A percentile compares a stretch with the other conserved stretches of the same genome.
phyloP scores from a whole-genome alignment of 305 asterid genomes.

The Fraxinus ornus region DNA sequence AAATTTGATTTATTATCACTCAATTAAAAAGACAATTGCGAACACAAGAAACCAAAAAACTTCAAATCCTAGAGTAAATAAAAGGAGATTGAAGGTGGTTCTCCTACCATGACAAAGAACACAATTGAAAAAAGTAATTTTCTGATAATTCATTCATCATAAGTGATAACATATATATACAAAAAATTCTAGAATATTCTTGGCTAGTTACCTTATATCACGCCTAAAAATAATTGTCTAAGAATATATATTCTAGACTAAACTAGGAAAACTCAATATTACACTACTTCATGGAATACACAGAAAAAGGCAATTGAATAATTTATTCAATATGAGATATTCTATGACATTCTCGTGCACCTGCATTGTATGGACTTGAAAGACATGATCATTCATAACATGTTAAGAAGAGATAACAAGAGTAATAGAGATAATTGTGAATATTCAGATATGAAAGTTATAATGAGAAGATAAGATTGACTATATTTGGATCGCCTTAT shows the following conservation, averaged over 20 bases:
- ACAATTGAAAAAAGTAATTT: too few relatives aligned
- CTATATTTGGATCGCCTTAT: background rate
- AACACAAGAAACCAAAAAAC: background rate
- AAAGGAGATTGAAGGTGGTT: background rate
- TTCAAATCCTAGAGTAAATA: background rate
- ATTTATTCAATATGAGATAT: background rate
- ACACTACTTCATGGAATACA: background rate
- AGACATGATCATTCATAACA: background rate
- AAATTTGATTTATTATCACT: background rate
- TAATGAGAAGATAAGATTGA: background rate
- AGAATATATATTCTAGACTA: background rate
- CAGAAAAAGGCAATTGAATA: too few relatives aligned
- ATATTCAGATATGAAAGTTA: background rate
- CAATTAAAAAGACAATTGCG: background rate
- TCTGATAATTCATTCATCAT: background rate
- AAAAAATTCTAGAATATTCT: too few relatives aligned
- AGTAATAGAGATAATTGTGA: background rate
- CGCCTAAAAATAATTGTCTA: background rate
- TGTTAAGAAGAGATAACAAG: background rate
- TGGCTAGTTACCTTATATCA: background rate
- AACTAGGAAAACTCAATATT: background rate
- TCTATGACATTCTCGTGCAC: background rate
- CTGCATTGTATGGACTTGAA: background rate
- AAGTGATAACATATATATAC: background rate
- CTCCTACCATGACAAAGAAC: background rate